These are phyloP conservation scores for Metschnikowia reukaufii DNA, from an alignment of 805 yeast species.

Conservation along the genomic window DNA sequence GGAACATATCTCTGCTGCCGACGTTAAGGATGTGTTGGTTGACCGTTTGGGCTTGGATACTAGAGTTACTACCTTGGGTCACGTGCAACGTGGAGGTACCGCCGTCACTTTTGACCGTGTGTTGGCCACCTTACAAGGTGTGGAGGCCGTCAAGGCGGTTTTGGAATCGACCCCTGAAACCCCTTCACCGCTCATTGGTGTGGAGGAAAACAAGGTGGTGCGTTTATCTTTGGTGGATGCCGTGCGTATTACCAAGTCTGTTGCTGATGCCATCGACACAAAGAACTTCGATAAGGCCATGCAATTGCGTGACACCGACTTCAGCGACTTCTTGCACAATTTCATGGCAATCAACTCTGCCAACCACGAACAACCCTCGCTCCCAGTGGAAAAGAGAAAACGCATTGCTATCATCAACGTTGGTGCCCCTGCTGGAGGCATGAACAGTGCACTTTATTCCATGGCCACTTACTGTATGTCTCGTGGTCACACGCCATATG, in stretches of 20 bases:
- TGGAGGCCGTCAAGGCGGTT: conserved; percentile 76
- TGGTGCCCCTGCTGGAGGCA: conserved; percentile 97
- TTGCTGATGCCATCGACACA: conserved; percentile 64
- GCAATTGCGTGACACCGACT: conserved; percentile 67
- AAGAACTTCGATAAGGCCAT: conserved; percentile 72
- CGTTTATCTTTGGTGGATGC: conserved; percentile 71
- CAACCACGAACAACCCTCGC: conserved; percentile 37
- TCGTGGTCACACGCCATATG: conserved; percentile 86
- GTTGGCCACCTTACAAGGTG: conserved; percentile 78
- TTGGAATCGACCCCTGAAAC: conserved; percentile 64
- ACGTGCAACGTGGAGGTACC: conserved; percentile 81
- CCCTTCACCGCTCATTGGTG: conserved; percentile 80
- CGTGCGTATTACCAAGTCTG: conserved; percentile 66
- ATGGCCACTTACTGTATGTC: conserved; percentile 86
- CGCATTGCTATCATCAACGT: conserved; percentile 85
- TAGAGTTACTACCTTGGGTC: conserved; percentile 74
- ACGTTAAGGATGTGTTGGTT: conserved; percentile 65
- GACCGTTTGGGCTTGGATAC: conserved; percentile 68
- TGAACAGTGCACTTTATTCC: conserved; percentile 91
- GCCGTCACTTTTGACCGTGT: conserved; percentile 74
- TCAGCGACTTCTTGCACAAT: conserved; percentile 61
- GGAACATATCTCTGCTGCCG: conserved; percentile 63
- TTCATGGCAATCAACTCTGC: conserved; percentile 52
- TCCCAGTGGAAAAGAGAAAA: conserved; percentile 57
- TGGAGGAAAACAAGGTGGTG: conserved; percentile 68